Conservation (phyloP, 257 asterid genomes). For the Buddleja alternifolia region DNA sequence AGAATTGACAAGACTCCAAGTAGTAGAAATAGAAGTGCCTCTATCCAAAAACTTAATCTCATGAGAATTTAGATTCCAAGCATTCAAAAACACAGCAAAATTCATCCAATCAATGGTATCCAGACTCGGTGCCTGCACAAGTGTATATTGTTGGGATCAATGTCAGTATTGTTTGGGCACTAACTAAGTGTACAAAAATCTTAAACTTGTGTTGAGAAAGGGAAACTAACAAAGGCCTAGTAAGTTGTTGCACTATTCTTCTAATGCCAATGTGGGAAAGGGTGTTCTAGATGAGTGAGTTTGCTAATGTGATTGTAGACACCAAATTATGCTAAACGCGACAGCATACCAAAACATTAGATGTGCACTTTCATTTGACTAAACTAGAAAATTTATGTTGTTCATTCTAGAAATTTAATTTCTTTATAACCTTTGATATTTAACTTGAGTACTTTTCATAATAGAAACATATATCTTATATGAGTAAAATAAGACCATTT, state of each 20-base stretch:
- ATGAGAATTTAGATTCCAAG: constrained; percentile 73
- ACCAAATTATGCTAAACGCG: neutral
- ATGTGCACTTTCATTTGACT: neutral
- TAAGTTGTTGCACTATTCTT: neutral
- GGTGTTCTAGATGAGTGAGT: neutral
- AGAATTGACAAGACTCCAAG: constrained; percentile 74
- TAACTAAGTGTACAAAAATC: no score
- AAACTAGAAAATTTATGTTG: no score
- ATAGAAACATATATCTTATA: no score
- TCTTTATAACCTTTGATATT: no score
- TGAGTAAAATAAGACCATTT: no score
- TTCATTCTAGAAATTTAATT: no score
- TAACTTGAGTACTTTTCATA: no score
- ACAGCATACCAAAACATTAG: neutral
- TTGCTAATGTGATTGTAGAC: neutral
- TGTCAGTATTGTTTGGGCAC: no score
- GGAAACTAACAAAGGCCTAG: no score
- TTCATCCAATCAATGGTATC: constrained; percentile 78
- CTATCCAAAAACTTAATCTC: constrained; percentile 47
- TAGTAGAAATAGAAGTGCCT: constrained; percentile 35
- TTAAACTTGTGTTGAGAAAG: no score
- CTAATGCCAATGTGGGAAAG: neutral
- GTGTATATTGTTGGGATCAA: neutral
- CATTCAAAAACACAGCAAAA: constrained; percentile 79
- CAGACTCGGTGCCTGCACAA: constrained; percentile 56